phyloP scores from a whole-genome alignment of 768 basidiomycete genomes.

The Vararia minispora region DNA sequence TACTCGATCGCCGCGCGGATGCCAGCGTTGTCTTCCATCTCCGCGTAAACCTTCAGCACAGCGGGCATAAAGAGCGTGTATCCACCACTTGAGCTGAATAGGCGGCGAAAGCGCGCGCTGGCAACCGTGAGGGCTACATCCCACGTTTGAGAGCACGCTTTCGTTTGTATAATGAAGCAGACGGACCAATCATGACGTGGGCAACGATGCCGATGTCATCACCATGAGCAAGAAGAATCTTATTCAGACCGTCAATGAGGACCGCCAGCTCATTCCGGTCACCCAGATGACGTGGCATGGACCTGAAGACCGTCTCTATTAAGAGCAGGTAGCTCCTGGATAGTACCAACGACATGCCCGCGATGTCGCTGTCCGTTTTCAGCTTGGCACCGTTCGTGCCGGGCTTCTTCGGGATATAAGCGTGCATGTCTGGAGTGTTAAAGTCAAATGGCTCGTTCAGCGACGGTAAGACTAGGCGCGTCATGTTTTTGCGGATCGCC shows the following conservation, averaged over 20 bases:
- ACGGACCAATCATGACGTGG: conserved; percentile 60
- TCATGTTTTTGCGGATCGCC: conserved; percentile 52
- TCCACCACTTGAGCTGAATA: conserved; percentile 61
- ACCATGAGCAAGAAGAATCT: conserved; percentile 55
- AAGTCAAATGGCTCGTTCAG: conserved; percentile 13
- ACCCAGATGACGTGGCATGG: conserved; percentile 59
- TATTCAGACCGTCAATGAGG: conserved; percentile 61
- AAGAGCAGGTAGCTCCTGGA: conserved; percentile 61
- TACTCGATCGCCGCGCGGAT: conserved; percentile 65
- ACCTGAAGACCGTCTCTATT: conserved; percentile 58
- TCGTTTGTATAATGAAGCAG: background rate
- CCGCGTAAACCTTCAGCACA: conserved; percentile 58
- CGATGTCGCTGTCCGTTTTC: conserved; percentile 18
- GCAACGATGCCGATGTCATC: conserved; percentile 70
- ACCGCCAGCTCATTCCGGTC: conserved; percentile 57
- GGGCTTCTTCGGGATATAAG: conserved; percentile 8
- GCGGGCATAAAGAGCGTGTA: conserved; percentile 70
- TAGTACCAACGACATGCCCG: conserved; percentile 46
- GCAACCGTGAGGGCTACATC: conserved; percentile 57
- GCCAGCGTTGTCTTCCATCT: conserved; percentile 41
- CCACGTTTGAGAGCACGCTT: background rate
- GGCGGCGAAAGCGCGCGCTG: conserved; percentile 62
- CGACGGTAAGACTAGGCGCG: conserved; percentile 47
- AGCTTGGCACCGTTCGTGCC: background rate
- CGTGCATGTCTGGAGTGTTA: conserved; percentile 6